These are phyloP conservation scores for Didymella exigua DNA, from an alignment of 2,329 filamentous ascomycete species.

Conservation along the genomic window DNA sequence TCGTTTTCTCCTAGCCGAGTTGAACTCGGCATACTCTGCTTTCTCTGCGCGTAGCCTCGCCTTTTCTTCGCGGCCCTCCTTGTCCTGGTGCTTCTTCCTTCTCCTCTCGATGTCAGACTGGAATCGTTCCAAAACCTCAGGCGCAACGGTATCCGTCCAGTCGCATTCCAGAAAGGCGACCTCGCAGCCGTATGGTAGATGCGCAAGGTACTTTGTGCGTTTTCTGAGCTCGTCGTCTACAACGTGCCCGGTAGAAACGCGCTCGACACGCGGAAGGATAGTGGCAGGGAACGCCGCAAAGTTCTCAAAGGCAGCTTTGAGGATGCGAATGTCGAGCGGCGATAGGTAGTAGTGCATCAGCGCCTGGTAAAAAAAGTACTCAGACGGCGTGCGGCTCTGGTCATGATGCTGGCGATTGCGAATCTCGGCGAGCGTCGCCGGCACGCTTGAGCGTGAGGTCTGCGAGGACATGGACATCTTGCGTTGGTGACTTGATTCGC, in stretches of 20 bases:
- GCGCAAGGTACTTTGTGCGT: conserved; percentile 82
- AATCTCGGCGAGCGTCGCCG: conserved; percentile 54
- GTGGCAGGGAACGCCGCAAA: conserved; percentile 85
- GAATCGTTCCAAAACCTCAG: conserved; percentile 77
- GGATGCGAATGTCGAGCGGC: conserved; percentile 86
- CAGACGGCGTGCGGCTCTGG: conserved; percentile 53
- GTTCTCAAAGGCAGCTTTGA: conserved; percentile 85
- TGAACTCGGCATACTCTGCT: conserved; percentile 73
- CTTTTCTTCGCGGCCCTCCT: conserved; percentile 84
- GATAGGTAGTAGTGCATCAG: conserved; percentile 88
- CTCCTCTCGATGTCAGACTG: conserved; percentile 76
- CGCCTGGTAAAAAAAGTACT: conserved; percentile 88
- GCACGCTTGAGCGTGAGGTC: conserved; percentile 43
- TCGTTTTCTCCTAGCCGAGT: conserved; percentile 66
- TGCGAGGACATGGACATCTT: conserved; percentile 41
- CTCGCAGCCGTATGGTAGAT: conserved; percentile 88
- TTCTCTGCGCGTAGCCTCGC: conserved; percentile 82
- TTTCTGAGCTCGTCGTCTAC: conserved; percentile 85
- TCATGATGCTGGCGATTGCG: conserved; percentile 53
- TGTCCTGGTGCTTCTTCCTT: conserved; percentile 78
- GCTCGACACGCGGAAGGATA: conserved; percentile 84
- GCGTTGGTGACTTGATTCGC: conserved; percentile 23
- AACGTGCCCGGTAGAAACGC: conserved; percentile 84
- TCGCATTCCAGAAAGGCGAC: conserved; percentile 92
- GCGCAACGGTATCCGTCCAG: conserved; percentile 86